Evolutionary conservation across 1,139 yeast genomes (phyloP), one percentile per base, ranked within the genome.

Genomic region (Lipomyces yarrowii): DNA sequence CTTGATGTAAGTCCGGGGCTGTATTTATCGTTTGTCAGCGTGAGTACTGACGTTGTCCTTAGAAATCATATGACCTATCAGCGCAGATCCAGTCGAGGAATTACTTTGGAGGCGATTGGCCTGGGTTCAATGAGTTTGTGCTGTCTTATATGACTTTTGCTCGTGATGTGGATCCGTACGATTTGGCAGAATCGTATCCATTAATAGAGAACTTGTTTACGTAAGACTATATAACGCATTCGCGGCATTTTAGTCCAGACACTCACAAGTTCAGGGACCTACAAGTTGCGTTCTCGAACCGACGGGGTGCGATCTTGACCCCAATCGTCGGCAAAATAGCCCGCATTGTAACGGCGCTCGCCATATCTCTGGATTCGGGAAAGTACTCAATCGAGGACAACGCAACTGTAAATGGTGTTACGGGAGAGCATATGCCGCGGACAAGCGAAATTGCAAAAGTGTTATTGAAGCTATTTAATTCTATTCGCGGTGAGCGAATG

Each of bases 401-500:
- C 26, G n/a, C 15, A 26, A n/a, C 23, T 8, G 18, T 67, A 67
- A 80, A 65, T 15, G 10, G 21, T 21, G 18, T 46, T 39, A n/a
- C 42, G 15, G 32, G 30, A 23, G 55, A 52, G 18, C 18, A 15
- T n/a, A 69, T 78, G 70, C 85, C 87, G 8, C 74, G 90, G 56
- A 74, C 86, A 35, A 80, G 86, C 10, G 84, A 82, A 72, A 75
- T 87, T 57, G 88, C 93, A 0, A 80, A 88, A 11, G 75, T 87
- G 1, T 75, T 89, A 26, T 78, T 89, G 65, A 86, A 86, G 71
- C 79, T 87, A 52, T 86, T 89, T 77, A 89, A 89, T 73, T 83
- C 86, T 62, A 83, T 87, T 26, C 77, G 93, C 66, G 84, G 86
- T 11, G 90, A 87, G 71, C 79, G 79, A 62, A 62, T 48, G 71